Conservation (phyloP, 352 stramenopile species). For the Pythium dissotocum region DNA sequence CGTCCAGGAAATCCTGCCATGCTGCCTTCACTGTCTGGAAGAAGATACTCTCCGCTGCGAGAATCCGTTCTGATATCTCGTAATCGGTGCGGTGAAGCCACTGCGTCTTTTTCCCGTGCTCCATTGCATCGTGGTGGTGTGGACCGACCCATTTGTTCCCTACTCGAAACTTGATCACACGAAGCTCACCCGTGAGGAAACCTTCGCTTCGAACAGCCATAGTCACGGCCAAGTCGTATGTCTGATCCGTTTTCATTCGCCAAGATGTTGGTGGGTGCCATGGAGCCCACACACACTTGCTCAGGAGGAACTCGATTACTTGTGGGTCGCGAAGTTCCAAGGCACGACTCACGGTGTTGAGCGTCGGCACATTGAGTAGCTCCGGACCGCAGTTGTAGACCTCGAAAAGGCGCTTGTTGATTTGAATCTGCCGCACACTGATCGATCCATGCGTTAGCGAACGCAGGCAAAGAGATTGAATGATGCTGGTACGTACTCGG, state of each 20-base stretch:
- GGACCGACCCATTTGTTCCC: conserved; percentile 68
- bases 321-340: conserved; percentile 28
- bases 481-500: conserved; percentile 40
- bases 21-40: conserved; percentile 52
- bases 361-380: conserved; percentile 28
- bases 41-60: conserved; percentile 48
- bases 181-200: conserved; percentile 56
- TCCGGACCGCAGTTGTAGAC: conserved; percentile 36
- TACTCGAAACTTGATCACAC: conserved; percentile 51
- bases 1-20: conserved; percentile 59
- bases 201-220: conserved; percentile 43
- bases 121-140: conserved; percentile 55
- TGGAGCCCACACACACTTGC: conserved; percentile 35
- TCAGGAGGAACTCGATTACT: conserved; percentile 31
- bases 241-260: conserved; percentile 66
- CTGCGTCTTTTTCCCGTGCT: conserved; percentile 32
- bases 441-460: background rate
- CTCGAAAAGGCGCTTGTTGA: conserved; percentile 45
- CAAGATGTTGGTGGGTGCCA: conserved; percentile 66
- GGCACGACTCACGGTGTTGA: conserved; percentile 24
- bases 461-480: background rate
- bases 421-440: conserved; percentile 52
- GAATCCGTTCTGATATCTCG: conserved; percentile 37
- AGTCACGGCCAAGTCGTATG: conserved; percentile 58
- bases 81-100: conserved; percentile 77